Conservation (phyloP, 225 moss, liverwort and hornwort genomes). For the Pseudisothecium myosuroides region DNA sequence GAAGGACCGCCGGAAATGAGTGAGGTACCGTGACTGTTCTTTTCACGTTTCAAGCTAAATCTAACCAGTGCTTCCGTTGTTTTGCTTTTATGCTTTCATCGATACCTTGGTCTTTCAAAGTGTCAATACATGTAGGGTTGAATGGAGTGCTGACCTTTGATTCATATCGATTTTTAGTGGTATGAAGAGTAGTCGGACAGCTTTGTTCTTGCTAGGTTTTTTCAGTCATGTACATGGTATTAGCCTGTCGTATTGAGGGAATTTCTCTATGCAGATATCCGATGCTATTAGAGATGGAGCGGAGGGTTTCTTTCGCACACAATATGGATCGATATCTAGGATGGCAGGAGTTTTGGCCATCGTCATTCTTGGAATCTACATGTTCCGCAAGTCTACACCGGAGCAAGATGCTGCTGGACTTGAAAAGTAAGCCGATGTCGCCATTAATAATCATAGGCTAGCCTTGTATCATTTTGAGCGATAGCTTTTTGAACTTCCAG, state of each 20-base stretch:
- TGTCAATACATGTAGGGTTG: neutral
- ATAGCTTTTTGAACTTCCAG: neutral
- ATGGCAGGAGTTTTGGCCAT: constrained; percentile 90
- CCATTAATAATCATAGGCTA: neutral
- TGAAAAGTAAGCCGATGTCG: constrained; percentile 40
- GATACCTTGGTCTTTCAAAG: neutral
- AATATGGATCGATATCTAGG: constrained; percentile 92
- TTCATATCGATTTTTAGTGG: neutral
- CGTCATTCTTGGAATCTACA: constrained; percentile 70
- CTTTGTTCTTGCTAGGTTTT: neutral
- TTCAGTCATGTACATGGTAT: neutral
- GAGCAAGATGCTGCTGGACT: constrained; percentile 97
- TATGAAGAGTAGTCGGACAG: neutral
- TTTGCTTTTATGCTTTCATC: neutral
- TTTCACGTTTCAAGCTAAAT: too few relatives aligned
- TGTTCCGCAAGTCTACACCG: constrained; percentile 72
- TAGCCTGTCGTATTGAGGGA: neutral
- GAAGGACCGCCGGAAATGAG: constrained; percentile 98
- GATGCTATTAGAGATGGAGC: constrained; percentile 99
- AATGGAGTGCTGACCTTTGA: neutral
- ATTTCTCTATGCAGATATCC: constrained; percentile 51
- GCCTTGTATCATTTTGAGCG: neutral
- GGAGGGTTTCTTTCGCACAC: constrained; percentile 92
- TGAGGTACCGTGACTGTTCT: constrained; percentile 33
- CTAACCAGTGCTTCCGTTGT: neutral